Conservation (phyloP, 2,329 filamentous ascomycete species). For the Aspergillus sp. region DNA sequence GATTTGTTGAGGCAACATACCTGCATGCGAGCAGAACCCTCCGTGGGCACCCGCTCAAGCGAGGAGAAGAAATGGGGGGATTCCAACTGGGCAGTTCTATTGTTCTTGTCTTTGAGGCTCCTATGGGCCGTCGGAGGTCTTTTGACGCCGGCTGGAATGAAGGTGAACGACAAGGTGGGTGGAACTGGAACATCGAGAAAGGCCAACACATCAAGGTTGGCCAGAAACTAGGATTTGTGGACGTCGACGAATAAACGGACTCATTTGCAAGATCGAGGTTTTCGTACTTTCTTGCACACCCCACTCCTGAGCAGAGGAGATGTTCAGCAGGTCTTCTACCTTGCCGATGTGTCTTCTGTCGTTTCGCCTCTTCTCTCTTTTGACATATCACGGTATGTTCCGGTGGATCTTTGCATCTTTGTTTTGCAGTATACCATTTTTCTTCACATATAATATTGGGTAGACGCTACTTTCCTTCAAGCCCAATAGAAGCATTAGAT, state of each 20-base stretch:
- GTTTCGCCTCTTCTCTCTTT: background rate
- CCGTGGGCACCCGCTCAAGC: slow-evolving; percentile 70
- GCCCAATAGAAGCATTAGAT: background rate
- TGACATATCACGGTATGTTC: background rate
- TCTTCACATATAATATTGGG: slow-evolving; percentile 1
- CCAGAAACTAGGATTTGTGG: slow-evolving; percentile 70
- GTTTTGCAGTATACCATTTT: slow-evolving; percentile 6
- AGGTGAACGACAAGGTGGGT: slow-evolving; percentile 57
- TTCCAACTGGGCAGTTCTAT: slow-evolving; percentile 94
- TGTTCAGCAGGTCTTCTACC: background rate
- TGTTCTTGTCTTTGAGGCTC: slow-evolving; percentile 93
- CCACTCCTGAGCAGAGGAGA: background rate
- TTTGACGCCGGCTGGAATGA: slow-evolving; percentile 55
- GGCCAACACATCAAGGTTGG: slow-evolving; percentile 86
- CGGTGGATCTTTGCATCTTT: background rate
- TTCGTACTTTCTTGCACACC: background rate
- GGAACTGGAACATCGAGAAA: slow-evolving; percentile 78
- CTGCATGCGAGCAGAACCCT: slow-evolving; percentile 66
- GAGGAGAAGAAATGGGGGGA: slow-evolving; percentile 95
- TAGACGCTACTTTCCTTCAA: background rate
- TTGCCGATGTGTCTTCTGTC: background rate
- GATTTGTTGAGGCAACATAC: slow-evolving; percentile 89
- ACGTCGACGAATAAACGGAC: slow-evolving; percentile 8
- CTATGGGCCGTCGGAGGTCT: slow-evolving; percentile 51
- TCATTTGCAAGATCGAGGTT: background rate